These are phyloP conservation scores for Theobroma grandiflorum DNA, from an alignment of 441 rosid species.

Conservation along the genomic window DNA sequence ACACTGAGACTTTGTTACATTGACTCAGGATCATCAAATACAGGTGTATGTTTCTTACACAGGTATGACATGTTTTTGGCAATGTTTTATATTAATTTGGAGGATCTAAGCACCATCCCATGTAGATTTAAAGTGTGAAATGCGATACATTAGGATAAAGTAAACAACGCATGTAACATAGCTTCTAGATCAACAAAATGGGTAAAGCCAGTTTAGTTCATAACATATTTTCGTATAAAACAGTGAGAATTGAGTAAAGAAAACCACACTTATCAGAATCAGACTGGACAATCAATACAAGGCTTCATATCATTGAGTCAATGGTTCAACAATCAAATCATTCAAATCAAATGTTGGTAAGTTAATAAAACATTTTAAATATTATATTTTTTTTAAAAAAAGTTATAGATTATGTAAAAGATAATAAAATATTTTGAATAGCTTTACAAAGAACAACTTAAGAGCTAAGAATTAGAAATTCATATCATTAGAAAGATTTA, in stretches of 20 bases:
- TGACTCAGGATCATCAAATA: neutral
- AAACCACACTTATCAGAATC: neutral
- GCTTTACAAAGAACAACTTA: neutral
- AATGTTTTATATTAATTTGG: neutral
- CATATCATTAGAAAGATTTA: neutral
- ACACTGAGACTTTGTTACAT: neutral
- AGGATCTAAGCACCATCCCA: neutral
- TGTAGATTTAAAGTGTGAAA: neutral
- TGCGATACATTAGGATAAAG: neutral
- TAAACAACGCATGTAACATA: slow-evolving; percentile 1
- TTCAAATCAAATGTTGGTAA: neutral
- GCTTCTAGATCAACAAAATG: slow-evolving; percentile 1
- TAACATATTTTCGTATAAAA: neutral
- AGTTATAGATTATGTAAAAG: neutral
- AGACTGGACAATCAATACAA: neutral
- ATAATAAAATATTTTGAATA: neutral
- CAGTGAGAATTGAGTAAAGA: neutral
- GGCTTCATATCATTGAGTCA: neutral
- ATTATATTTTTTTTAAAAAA: neutral
- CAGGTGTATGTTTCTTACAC: slow-evolving; percentile 1
- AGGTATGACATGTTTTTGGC: neutral
- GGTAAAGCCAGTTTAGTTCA: neutral
- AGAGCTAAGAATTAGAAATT: neutral
- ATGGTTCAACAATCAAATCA: neutral
- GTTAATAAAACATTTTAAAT: slow-evolving; percentile 6